These are phyloP conservation scores for Xylaria telfairii DNA, from an alignment of 495 filamentous ascomycete species.

Conservation along the genomic window DNA sequence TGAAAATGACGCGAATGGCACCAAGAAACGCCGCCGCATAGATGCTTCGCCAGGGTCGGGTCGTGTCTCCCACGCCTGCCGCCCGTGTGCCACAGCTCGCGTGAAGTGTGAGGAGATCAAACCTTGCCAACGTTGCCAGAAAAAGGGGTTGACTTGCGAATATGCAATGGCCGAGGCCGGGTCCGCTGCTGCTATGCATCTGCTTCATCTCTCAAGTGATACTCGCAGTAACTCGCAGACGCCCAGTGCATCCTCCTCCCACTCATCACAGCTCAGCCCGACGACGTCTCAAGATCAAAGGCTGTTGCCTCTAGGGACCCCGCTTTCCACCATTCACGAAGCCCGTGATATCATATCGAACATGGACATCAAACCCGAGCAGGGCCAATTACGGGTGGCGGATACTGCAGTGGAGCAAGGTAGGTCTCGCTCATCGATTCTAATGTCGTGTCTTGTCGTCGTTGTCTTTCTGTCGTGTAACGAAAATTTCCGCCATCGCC, in stretches of 20 bases:
- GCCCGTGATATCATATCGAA: constrained; percentile 22
- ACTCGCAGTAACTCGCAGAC: constrained; percentile 25
- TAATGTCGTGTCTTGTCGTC: neutral
- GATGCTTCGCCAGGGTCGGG: constrained; percentile 52
- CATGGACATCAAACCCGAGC: constrained; percentile 30
- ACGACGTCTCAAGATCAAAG: constrained; percentile 13
- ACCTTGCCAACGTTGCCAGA: constrained; percentile 56
- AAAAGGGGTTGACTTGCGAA: constrained; percentile 53
- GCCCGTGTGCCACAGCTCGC: constrained; percentile 57
- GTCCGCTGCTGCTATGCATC: constrained; percentile 38
- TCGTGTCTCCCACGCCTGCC: constrained; percentile 62
- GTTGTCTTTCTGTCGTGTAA: neutral
- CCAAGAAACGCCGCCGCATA: constrained; percentile 53
- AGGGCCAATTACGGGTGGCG: constrained; percentile 36
- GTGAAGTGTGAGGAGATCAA: constrained; percentile 61
- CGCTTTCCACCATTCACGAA: constrained; percentile 21
- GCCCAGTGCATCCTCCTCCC: neutral
- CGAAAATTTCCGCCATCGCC: neutral
- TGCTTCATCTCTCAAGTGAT: constrained; percentile 44
- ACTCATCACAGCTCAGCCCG: constrained; percentile 2
- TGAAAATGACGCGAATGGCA: constrained; percentile 48
- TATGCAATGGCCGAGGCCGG: constrained; percentile 48
- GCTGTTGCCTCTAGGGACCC: constrained; percentile 17
- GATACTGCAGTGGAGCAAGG: constrained; percentile 37
- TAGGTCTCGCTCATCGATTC: constrained; percentile 19